Percentiles rank a stretch among this genome's conserved stretches.
Evolutionary conservation across 129 eudicot genomes (phyloP).

Genomic region (Glebionis coronaria): DNA sequence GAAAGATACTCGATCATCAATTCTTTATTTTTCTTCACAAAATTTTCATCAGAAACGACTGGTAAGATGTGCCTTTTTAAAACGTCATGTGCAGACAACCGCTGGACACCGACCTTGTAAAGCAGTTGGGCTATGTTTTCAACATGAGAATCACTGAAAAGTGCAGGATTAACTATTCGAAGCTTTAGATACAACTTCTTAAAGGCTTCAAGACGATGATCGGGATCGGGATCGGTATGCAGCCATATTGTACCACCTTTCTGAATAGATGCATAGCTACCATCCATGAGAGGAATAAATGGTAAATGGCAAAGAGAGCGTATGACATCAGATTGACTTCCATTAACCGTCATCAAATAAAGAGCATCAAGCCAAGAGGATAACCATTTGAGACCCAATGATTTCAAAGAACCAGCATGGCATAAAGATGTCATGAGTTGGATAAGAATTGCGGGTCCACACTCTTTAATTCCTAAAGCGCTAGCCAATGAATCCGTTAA

Average conservation of each 20-base stretch:
- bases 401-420: constrained; percentile 34
- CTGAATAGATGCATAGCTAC: constrained; percentile 46
- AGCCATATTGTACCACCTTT: constrained; percentile 73
- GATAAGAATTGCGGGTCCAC: constrained; percentile 60
- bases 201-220: constrained; percentile 49
- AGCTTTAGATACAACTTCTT: constrained; percentile 46
- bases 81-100: constrained; percentile 65
- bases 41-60: constrained; percentile 41
- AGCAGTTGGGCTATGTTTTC: constrained; percentile 56
- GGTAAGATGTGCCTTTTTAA: constrained; percentile 65
- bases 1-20: constrained; percentile 58
- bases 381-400: constrained; percentile 65
- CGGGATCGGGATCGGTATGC: constrained; percentile 31
- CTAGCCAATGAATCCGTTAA: constrained; percentile 60
- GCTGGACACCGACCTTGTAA: constrained; percentile 59
- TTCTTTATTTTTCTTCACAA: constrained; percentile 22
- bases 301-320: constrained; percentile 39
- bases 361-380: constrained; percentile 59
- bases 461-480: constrained; percentile 66
- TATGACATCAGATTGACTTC: constrained; percentile 39
- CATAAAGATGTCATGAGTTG: constrained; percentile 53
- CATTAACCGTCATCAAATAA: constrained; percentile 37
- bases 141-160: constrained; percentile 24
- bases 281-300: constrained; percentile 70
- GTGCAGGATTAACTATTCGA: constrained; percentile 53